phyloP scores from a whole-genome alignment of 768 basidiomycete genomes.

The Baorangia bicolor region DNA sequence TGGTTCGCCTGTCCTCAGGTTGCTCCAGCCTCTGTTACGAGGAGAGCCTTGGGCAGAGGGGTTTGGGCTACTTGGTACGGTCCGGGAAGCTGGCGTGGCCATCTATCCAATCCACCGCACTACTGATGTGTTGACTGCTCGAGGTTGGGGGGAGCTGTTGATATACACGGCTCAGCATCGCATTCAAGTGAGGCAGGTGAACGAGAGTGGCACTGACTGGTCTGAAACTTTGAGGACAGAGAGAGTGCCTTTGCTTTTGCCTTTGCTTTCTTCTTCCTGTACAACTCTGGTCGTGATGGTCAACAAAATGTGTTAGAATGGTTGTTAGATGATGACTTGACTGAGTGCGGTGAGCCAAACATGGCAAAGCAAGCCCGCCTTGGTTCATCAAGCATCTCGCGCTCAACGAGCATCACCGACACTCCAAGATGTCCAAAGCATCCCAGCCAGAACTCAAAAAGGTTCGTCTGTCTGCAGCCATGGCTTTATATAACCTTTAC shows the following conservation, averaged over 20 bases:
- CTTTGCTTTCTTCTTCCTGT: background rate
- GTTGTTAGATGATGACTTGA: background rate
- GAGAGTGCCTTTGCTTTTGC: too few relatives aligned
- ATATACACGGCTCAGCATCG: slow-evolving; percentile 11
- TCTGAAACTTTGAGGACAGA: background rate
- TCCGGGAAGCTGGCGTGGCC: slow-evolving; percentile 41
- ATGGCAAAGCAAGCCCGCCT: slow-evolving; percentile 30
- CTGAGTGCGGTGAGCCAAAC: slow-evolving; percentile 23
- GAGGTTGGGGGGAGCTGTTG: slow-evolving; percentile 6
- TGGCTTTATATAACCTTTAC: background rate
- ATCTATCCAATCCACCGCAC: slow-evolving; percentile 28
- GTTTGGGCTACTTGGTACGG: slow-evolving; percentile 27
- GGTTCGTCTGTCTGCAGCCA: slow-evolving; percentile 44
- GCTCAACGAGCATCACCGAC: background rate
- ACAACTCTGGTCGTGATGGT: background rate
- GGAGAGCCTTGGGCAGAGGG: slow-evolving; percentile 30
- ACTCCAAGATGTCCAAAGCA: slow-evolving; percentile 77
- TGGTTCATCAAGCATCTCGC: background rate
- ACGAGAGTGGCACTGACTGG: slow-evolving; percentile 14
- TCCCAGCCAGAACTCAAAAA: slow-evolving; percentile 98
- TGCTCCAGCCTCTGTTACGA: slow-evolving; percentile 44
- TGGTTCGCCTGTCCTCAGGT: slow-evolving; percentile 40
- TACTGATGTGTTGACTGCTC: background rate
- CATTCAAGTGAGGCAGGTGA: background rate
- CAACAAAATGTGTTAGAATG: background rate